phyloP scores from a whole-genome alignment of 768 basidiomycete genomes.

The Leccinum longicurvipes region DNA sequence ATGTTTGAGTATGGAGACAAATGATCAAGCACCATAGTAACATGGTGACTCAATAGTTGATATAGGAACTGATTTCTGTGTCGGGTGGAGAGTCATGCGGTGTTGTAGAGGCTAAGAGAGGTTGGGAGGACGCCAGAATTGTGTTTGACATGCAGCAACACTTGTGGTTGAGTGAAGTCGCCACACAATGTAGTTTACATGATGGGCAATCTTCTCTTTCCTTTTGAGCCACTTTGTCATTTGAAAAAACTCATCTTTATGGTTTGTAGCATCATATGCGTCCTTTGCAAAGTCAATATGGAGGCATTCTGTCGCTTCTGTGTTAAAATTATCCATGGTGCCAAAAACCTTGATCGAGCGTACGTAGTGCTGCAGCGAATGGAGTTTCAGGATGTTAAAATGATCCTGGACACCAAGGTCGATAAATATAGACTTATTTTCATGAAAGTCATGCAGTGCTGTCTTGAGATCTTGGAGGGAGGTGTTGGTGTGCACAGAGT shows the following conservation, averaged over 20 bases:
- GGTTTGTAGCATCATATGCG: background rate
- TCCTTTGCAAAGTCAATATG: background rate
- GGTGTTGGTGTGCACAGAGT: background rate
- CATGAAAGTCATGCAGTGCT: background rate
- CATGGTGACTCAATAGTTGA: no score
- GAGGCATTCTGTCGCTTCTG: background rate
- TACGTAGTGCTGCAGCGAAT: background rate
- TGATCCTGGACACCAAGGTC: background rate
- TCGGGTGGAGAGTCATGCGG: no score
- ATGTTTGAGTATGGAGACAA: background rate
- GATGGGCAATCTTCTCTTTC: background rate
- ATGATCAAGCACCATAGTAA: background rate
- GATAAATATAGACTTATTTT: background rate
- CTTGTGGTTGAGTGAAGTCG: accelerated
- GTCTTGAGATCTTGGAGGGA: background rate
- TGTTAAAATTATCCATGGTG: background rate
- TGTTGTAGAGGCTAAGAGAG: background rate
- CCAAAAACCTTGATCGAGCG: background rate
- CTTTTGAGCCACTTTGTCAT: background rate
- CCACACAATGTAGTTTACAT: background rate
- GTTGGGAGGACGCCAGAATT: background rate
- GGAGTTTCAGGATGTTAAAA: background rate
- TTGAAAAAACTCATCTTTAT: background rate
- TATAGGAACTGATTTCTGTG: no score
- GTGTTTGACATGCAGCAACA: background rate